Evolutionary conservation across 2,329 filamentous ascomycete genomes (phyloP).

Genomic region (Pseudogymnoascus sp.): DNA sequence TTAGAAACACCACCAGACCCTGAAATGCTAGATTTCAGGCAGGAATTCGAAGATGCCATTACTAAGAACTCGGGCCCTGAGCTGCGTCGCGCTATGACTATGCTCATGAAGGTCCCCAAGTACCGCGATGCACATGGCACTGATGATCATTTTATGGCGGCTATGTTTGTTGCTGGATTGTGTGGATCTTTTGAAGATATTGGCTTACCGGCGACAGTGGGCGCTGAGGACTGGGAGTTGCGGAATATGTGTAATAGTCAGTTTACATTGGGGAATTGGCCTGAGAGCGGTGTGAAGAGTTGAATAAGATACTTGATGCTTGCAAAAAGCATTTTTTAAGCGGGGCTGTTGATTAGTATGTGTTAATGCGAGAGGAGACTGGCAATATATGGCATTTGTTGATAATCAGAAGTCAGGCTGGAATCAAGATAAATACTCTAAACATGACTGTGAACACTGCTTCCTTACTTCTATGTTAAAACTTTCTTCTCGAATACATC

Average conservation of each 20-base stretch:
- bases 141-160: conserved; percentile 62
- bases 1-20: conserved; percentile 49
- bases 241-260: conserved; percentile 58
- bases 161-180: conserved; percentile 54
- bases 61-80: conserved; percentile 44
- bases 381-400: neutral
- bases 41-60: conserved; percentile 54
- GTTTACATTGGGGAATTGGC: conserved; percentile 43
- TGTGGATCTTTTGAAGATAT: conserved; percentile 41
- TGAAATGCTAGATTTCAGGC: conserved; percentile 57
- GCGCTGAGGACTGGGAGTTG: conserved; percentile 59
- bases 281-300: neutral
- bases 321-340: neutral
- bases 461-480: neutral
- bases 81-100: conserved; percentile 46
- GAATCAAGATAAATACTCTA: neutral
- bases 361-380: neutral
- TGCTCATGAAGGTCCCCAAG: conserved; percentile 59
- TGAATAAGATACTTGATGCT: neutral
- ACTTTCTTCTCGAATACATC: neutral
- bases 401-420: neutral
- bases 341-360: neutral
- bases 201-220: conserved; percentile 34
- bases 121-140: conserved; percentile 61
- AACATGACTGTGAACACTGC: neutral